These are phyloP conservation scores for Boletus coccyginus DNA, from an alignment of 768 basidiomycete species.

Conservation along the genomic window DNA sequence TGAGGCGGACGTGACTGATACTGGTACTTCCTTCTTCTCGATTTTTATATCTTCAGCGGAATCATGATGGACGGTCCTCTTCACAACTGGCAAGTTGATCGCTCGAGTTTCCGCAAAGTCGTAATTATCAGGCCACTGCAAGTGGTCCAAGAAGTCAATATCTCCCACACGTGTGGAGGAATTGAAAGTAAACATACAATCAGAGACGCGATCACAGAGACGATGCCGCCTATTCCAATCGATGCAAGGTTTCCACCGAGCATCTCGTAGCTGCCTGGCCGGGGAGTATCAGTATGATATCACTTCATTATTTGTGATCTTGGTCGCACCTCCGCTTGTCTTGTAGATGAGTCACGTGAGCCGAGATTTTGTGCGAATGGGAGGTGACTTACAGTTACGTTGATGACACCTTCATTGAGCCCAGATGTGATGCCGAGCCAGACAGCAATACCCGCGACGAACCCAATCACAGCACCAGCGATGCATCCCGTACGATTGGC, in stretches of 20 bases:
- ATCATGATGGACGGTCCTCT: slow-evolving; percentile 11
- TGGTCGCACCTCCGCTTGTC: slow-evolving; percentile 51
- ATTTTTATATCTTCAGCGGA: slow-evolving; percentile 27
- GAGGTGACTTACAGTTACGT: slow-evolving; percentile 51
- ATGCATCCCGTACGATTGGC: slow-evolving; percentile 87
- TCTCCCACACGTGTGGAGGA: not conserved
- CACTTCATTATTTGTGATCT: slow-evolving; percentile 3
- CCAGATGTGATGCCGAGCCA: slow-evolving; percentile 83
- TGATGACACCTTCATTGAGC: slow-evolving; percentile 68
- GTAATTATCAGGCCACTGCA: slow-evolving; percentile 76
- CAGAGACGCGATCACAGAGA: slow-evolving; percentile 62
- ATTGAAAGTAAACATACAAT: slow-evolving; percentile 44
- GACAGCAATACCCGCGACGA: slow-evolving; percentile 65
- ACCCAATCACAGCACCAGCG: slow-evolving; percentile 66
- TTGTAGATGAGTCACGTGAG: slow-evolving; percentile 11
- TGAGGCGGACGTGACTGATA: slow-evolving; percentile 37
- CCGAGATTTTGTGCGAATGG: not conserved
- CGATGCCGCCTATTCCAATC: slow-evolving; percentile 76
- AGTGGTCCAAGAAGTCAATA: not conserved
- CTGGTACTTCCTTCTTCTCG: slow-evolving; percentile 36
- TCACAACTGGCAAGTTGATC: slow-evolving; percentile 51
- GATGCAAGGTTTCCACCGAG: slow-evolving; percentile 87
- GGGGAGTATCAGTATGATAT: not conserved
- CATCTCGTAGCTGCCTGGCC: slow-evolving; percentile 60
- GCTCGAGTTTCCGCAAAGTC: slow-evolving; percentile 77